These are phyloP conservation scores for Triadica sebifera DNA, from an alignment of 345 rosid genomes.

Conservation along the genomic window DNA sequence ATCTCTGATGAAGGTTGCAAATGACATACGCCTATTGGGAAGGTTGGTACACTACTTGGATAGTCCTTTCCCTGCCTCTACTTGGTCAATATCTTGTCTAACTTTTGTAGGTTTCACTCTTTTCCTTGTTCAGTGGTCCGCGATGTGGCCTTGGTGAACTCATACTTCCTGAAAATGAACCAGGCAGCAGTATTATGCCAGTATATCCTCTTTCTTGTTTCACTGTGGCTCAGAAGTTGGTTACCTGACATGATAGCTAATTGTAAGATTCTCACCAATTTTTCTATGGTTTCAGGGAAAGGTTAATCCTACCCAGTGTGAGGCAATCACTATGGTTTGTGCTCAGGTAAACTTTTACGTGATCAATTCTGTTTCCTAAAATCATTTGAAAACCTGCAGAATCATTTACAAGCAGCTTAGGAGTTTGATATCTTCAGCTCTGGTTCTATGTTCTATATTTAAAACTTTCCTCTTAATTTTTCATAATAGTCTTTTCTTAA, in stretches of 20 bases:
- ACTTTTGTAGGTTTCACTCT: constrained; percentile 23
- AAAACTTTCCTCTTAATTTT: too few species aligned
- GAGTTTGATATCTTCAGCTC: neutral
- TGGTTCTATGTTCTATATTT: too few species aligned
- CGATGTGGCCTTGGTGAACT: constrained; percentile 99
- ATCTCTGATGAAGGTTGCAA: constrained; percentile 89
- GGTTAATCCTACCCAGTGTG: constrained; percentile 97
- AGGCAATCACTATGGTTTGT: constrained; percentile 97
- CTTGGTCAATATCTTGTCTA: constrained; percentile 5
- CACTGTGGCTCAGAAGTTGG: neutral
- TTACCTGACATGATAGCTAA: neutral
- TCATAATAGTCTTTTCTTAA: neutral
- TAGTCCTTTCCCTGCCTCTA: neutral
- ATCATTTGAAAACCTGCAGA: constrained; percentile 8
- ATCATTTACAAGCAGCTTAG: neutral
- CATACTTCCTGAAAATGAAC: constrained; percentile 98
- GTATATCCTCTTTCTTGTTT: constrained; percentile 35
- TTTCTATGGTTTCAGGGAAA: constrained; percentile 66
- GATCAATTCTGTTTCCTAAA: constrained; percentile 13
- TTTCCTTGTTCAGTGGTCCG: constrained; percentile 70
- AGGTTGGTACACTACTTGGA: constrained; percentile 42
- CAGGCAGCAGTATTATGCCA: constrained; percentile 99
- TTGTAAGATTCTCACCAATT: constrained; percentile 14
- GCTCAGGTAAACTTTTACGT: constrained; percentile 64
- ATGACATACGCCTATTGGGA: constrained; percentile 87